Conservation (phyloP, 2,329 filamentous ascomycete species). For the Verticillium klebahnii region DNA sequence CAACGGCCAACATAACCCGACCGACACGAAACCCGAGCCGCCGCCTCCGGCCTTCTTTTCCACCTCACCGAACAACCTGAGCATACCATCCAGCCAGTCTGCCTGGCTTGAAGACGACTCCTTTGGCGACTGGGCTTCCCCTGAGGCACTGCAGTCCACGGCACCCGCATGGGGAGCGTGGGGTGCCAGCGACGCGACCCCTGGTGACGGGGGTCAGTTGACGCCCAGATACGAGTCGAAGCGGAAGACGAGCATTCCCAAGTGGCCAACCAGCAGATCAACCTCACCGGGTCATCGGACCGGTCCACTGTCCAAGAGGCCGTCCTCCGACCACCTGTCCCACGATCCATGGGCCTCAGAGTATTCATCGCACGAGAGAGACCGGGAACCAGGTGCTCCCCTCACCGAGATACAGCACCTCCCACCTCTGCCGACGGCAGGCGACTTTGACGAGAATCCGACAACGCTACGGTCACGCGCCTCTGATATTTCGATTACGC, state of each 20-base stretch:
- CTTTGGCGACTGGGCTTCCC: conserved; percentile 32
- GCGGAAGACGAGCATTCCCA: conserved; percentile 30
- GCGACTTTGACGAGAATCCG: not conserved
- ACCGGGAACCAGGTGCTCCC: conserved; percentile 9
- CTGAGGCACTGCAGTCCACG: conserved; percentile 18
- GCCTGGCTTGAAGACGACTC: conserved; percentile 36
- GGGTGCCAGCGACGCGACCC: conserved; percentile 11
- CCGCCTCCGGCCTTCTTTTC: conserved; percentile 38
- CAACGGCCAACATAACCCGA: conserved; percentile 18
- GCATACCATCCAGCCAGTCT: conserved; percentile 24
- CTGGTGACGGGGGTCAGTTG: conserved; percentile 15
- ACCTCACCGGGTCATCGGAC: conserved; percentile 27
- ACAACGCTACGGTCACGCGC: not conserved
- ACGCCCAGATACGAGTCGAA: conserved; percentile 25
- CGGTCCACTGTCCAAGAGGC: conserved; percentile 23
- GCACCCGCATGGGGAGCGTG: conserved; percentile 25
- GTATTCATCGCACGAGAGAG: conserved; percentile 16
- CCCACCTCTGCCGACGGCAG: conserved; percentile 11
- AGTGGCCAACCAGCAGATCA: conserved; percentile 33
- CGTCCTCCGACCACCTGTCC: conserved; percentile 28
- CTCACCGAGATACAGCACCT: conserved; percentile 13
- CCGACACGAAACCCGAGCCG: conserved; percentile 31
- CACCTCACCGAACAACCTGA: conserved; percentile 17
- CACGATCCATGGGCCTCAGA: conserved; percentile 38
- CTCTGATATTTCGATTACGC: not conserved